Conservation (phyloP, 345 rosid species). For the Sonneratia caseolaris region DNA sequence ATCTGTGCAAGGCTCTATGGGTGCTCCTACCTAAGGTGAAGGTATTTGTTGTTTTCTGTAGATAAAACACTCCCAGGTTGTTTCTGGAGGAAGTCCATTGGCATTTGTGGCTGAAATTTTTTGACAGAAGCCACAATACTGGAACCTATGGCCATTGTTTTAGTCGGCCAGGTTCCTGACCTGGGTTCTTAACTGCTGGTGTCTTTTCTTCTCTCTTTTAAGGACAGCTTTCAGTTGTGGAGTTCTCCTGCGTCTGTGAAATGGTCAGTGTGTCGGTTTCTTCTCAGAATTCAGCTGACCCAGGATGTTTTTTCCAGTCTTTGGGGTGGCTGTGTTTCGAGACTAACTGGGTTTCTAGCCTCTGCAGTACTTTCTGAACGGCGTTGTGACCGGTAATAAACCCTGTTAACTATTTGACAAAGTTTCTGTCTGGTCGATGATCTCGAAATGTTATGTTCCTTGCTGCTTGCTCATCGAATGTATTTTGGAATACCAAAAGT, state of each 20-base stretch:
- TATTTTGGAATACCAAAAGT: neutral
- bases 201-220: neutral
- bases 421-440: neutral
- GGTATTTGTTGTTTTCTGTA: neutral
- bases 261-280: neutral
- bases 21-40: conserved; percentile 49
- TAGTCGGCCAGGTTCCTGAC: conserved; percentile 24
- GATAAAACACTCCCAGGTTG: neutral
- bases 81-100: neutral
- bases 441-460: neutral
- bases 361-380: neutral
- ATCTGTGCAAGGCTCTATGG: conserved; percentile 59
- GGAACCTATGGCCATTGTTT: conserved; percentile 4
- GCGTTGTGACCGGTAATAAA: neutral
- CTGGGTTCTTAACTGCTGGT: conserved; percentile 2
- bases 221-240: neutral
- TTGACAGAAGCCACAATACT: neutral
- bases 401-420: neutral
- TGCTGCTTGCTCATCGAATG: neutral
- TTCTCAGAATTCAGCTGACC: conserved; percentile 5
- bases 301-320: conserved; percentile 1
- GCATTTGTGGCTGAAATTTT: conserved; percentile 2
- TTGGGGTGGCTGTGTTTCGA: conserved; percentile 10
- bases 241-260: neutral
- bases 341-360: neutral